A percentile compares a stretch with the other conserved stretches of the same genome.
phyloP scores from a whole-genome alignment of 129 eudicot species.

The Artemisia annua region DNA sequence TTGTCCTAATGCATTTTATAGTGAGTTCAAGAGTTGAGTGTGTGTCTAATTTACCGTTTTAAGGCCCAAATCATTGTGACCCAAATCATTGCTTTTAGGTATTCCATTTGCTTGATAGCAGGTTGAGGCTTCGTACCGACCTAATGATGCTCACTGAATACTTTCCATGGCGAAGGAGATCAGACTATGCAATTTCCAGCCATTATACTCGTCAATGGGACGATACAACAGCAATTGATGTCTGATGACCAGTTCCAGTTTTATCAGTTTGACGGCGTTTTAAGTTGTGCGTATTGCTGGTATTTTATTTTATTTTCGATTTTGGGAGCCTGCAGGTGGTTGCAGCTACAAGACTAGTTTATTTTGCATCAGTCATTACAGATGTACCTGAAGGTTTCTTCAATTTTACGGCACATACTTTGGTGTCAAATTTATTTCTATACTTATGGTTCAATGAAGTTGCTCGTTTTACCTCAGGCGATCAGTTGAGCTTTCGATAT shows the following conservation, averaged over 20 bases:
- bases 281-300: slow-evolving; percentile 75
- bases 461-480: slow-evolving; percentile 92
- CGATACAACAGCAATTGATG: too few species aligned
- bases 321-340: not conserved
- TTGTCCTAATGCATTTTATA: too few species aligned
- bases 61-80: too few species aligned
- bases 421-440: slow-evolving; percentile 87
- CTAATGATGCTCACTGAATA: too few species aligned
- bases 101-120: too few species aligned
- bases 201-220: too few species aligned
- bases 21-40: too few species aligned
- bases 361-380: slow-evolving; percentile 29
- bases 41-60: too few species aligned
- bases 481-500: slow-evolving; percentile 91
- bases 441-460: slow-evolving; percentile 99
- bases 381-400: slow-evolving; percentile 98
- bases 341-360: slow-evolving; percentile 7
- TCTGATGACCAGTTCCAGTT: slow-evolving; percentile 59
- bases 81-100: too few species aligned
- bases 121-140: too few species aligned
- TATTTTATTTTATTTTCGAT: slow-evolving; percentile 13
- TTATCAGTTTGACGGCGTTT: slow-evolving; percentile 91
- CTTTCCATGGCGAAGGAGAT: too few species aligned
- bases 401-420: slow-evolving; percentile 85
- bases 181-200: too few species aligned